Evolutionary conservation across 257 asterid genomes (phyloP).

Genomic region (Coffea eugenioides): DNA sequence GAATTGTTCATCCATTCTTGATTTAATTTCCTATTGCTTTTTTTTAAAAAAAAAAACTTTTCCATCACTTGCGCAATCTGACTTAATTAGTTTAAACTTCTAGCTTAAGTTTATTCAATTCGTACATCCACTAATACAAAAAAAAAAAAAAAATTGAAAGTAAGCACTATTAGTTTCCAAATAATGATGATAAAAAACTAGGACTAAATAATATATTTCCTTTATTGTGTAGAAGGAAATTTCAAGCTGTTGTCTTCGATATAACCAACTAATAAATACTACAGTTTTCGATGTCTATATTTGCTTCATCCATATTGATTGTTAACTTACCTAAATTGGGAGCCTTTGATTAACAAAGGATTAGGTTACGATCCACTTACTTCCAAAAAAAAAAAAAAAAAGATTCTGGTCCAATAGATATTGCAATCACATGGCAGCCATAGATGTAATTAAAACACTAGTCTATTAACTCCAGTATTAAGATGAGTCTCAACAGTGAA

Average conservation of each 20-base stretch:
- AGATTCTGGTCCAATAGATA: too few relatives aligned
- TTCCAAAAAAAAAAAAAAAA: too few relatives aligned
- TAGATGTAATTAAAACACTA: background rate
- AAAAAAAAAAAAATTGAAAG: background rate
- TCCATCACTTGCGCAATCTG: background rate
- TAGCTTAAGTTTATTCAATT: background rate
- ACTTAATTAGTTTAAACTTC: background rate
- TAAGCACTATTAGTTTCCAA: background rate
- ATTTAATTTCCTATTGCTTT: background rate
- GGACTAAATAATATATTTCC: background rate
- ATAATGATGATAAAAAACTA: background rate
- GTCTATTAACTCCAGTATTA: background rate
- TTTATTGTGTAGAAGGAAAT: background rate
- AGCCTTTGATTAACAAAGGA: background rate
- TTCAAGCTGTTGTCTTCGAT: background rate
- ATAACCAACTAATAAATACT: background rate
- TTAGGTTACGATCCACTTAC: conserved; percentile 7
- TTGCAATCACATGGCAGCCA: conserved; percentile 7
- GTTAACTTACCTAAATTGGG: conserved; percentile 1
- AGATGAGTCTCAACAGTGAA: background rate
- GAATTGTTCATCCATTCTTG: background rate
- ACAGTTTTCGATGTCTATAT: background rate
- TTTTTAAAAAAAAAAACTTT: too few relatives aligned
- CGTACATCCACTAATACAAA: too few relatives aligned
- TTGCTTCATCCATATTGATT: background rate